These are phyloP conservation scores for Ilex asprella DNA, from an alignment of 257 asterid species.

Conservation along the genomic window DNA sequence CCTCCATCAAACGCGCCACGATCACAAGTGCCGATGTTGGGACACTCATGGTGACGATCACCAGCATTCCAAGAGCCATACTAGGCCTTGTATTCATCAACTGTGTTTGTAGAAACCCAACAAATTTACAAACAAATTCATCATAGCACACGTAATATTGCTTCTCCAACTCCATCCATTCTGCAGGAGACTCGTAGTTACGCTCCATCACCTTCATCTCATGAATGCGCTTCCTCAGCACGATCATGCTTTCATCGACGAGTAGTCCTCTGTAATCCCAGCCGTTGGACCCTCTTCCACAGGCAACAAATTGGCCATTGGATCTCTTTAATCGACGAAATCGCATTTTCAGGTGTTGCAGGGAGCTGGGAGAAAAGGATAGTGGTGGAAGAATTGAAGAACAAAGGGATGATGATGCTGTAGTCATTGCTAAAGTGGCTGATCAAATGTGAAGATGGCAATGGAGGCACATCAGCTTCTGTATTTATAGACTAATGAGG, in stretches of 20 bases:
- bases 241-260: slow-evolving; percentile 46
- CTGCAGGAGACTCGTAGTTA: slow-evolving; percentile 32
- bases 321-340: too few relatives aligned
- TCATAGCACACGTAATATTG: slow-evolving; percentile 30
- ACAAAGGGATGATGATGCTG: too few relatives aligned
- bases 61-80: slow-evolving; percentile 31
- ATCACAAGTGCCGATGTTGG: slow-evolving; percentile 32
- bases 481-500: too few relatives aligned
- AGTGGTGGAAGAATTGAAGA: too few relatives aligned
- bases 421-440: too few relatives aligned
- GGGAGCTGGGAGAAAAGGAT: too few relatives aligned
- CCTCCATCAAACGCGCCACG: slow-evolving; percentile 19
- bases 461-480: too few relatives aligned
- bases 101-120: slow-evolving; percentile 37
- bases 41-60: slow-evolving; percentile 26
- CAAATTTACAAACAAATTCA: slow-evolving; percentile 30
- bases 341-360: too few relatives aligned
- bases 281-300: neutral
- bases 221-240: slow-evolving; percentile 51
- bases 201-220: slow-evolving; percentile 38
- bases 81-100: slow-evolving; percentile 52
- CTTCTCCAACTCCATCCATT: slow-evolving; percentile 67
- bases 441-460: too few relatives aligned
- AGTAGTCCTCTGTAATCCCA: slow-evolving; percentile 26
- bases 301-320: too few relatives aligned